Evolutionary conservation across 2,329 filamentous ascomycete genomes (phyloP), one percentile per base, ranked within the genome.

Genomic region (Pyrenophora graminea): DNA sequence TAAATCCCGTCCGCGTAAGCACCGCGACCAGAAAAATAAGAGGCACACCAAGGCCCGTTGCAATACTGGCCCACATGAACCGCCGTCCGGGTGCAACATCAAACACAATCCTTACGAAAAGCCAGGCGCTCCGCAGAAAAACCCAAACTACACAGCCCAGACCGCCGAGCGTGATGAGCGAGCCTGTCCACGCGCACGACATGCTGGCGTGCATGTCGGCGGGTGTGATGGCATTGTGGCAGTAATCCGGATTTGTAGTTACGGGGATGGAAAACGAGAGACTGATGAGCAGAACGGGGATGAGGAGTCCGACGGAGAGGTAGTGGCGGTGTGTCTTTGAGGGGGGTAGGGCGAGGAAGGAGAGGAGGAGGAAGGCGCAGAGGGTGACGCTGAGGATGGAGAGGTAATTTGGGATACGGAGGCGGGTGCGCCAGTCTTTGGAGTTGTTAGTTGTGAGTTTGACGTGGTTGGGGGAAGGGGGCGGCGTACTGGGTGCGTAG

Each of bases 231-330:
- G 79, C 77, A 69, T 97, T 89, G 69, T 83, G 87, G 73, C 92
- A 97, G 74, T 93, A 82, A 0, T 87, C 74, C 1, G 90, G 89
- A 52, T 85, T 82, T 13, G 83, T 83, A 5, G 84, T 89, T 8
- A 96, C 80, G 0, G 91, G 91, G 25, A 96, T 83, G 48, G 95
- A 86, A 68, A 96, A 93, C 17, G 89, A 89, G 59, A 96, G 79
- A 86, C 27, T 87, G 82, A 96, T 88, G 46, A 91, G 77, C 37
- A 87, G 72, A 38, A 91, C 83, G 3, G 83, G 86, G 34, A 87
- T 71, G 1, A 87, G 87, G 39, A 96, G 79, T 65, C 89, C 90
- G 57, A 96, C 86, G 69, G 87, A 94, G 36, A 96, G 78, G n/a
- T 30, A 30, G 10, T 30, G 27, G 7, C 27, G 9, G 10, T 30